These are phyloP conservation scores for Blastobotrys raffinosifermentans DNA, from an alignment of 1,139 yeast genomes.

Conservation along the genomic window DNA sequence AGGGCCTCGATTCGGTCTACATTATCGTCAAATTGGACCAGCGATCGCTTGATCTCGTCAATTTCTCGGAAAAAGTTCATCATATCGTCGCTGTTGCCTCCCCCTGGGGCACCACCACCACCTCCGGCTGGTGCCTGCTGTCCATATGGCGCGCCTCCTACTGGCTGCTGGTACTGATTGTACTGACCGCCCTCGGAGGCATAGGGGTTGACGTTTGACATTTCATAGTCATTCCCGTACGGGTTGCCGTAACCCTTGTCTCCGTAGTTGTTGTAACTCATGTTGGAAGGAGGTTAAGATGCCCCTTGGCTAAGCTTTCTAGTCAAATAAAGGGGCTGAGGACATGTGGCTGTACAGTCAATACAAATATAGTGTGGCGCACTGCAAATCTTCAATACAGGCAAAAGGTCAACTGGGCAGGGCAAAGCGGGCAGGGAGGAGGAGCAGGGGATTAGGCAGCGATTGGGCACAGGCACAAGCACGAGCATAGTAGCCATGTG, in stretches of 20 bases:
- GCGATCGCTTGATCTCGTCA: constrained; percentile 71
- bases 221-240: constrained; percentile 16
- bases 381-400: neutral
- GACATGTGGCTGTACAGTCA: constrained; percentile 1
- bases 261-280: constrained; percentile 1
- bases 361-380: neutral
- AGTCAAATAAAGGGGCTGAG: neutral
- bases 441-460: no score
- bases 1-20: constrained; percentile 73
- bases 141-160: constrained; percentile 9
- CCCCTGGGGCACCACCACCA: constrained; percentile 6
- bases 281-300: neutral
- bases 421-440: constrained; percentile 3
- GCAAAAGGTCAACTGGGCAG: neutral
- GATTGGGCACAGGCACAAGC: no score
- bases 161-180: neutral
- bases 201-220: constrained; percentile 21
- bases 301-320: no score
- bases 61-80: constrained; percentile 77
- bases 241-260: neutral
- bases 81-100: constrained; percentile 45
- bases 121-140: constrained; percentile 3
- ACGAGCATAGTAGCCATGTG: no score
- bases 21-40: constrained; percentile 73
- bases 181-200: neutral